Evolutionary conservation across 2,329 filamentous ascomycete species (phyloP).

Genomic region (Monosporascus sp.): DNA sequence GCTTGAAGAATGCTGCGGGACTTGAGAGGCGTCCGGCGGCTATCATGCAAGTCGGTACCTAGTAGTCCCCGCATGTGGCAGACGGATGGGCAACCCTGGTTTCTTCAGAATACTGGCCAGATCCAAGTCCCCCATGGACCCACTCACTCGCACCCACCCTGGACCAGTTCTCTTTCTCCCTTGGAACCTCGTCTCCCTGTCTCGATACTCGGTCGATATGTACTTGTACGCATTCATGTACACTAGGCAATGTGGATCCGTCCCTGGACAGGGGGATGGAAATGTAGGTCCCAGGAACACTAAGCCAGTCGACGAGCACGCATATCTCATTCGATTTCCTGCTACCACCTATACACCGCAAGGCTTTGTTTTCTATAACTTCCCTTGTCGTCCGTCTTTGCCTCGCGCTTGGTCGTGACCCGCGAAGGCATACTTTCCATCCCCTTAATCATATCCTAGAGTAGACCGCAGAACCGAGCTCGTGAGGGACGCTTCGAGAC

Average conservation of each 20-base stretch:
- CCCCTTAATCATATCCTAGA: conserved; percentile 6
- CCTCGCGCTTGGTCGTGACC: conserved; percentile 11
- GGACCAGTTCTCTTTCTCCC: conserved; percentile 8
- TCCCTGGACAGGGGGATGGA: conserved; percentile 1
- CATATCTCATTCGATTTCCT: conserved; percentile 12
- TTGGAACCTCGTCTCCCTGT: conserved; percentile 11
- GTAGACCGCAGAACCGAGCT: not conserved
- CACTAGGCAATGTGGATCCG: conserved; percentile 1
- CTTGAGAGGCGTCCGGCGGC: conserved; percentile 8
- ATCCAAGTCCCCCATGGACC: conserved; percentile 8
- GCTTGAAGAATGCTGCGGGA: too few species aligned
- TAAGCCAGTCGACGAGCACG: conserved; percentile 9
- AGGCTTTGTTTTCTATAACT: conserved; percentile 21
- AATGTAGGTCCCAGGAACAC: conserved; percentile 15
- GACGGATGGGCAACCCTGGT: not conserved
- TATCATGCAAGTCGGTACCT: conserved; percentile 15
- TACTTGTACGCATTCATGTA: conserved; percentile 13
- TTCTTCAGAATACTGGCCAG: conserved; percentile 11
- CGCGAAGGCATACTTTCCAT: conserved; percentile 14
- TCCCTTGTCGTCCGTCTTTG: conserved; percentile 15
- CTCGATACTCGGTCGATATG: conserved; percentile 9
- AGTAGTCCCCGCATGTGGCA: conserved; percentile 11
- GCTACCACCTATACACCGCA: conserved; percentile 9
- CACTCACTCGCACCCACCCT: not conserved
- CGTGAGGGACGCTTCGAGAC: conserved; percentile 7